Base-by-base conservation (phyloP, 2,329 filamentous ascomycete species). In the Daldinia sp. region DNA sequence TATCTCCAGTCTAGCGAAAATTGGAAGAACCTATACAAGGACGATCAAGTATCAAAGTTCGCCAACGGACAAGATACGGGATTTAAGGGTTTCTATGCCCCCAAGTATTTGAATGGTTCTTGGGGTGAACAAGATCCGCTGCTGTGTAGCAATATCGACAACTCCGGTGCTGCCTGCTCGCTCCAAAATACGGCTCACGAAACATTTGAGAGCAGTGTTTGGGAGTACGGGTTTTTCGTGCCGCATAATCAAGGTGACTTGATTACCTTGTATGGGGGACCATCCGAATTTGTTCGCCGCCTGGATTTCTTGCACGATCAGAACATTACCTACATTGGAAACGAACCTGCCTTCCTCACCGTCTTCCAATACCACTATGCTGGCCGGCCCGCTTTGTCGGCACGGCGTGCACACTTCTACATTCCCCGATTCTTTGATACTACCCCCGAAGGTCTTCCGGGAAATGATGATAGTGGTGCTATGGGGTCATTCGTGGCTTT, bases 301-400 rank as follows among this genome's bases (percentile, higher is more conserved):
- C 82, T 92, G 0, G 77, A 86, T 65, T 91, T 85, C 74, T 78
- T 91, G 3, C 89, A 91, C 70, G 84, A 89, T 66, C 81, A 81
- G 0, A 83, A 85, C 1, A 83, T 91, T 13, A 83, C 88, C 8
- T 89, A 91, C 71, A 84, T 91, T 29, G 88, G 89, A 29, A 87
- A 91, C 67, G 81, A 83, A 59, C 81, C 81, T 0, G 71, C 72
- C 0, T 74, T 74, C 57, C 37, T 74, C 1, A 74, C 72, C 2
- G 82, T 90, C 0, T 91, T 86, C 73, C 84, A 90, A 66, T 91
- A 89, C 74, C 88, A 91, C 76, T 91, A 90, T 67, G 86, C 84
- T 0, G 88, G 87, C 0, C 83, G 88, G 0, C 89, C 89, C 0
- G 88, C 75, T 0, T 75, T 84, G 1, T 85, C 83, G 0, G 81